Percentiles rank a stretch among this genome's conserved stretches.
These are phyloP conservation scores for Ustilago cynodontis DNA, from an alignment of 1,284 basidiomycete genomes.

Conservation along the genomic window DNA sequence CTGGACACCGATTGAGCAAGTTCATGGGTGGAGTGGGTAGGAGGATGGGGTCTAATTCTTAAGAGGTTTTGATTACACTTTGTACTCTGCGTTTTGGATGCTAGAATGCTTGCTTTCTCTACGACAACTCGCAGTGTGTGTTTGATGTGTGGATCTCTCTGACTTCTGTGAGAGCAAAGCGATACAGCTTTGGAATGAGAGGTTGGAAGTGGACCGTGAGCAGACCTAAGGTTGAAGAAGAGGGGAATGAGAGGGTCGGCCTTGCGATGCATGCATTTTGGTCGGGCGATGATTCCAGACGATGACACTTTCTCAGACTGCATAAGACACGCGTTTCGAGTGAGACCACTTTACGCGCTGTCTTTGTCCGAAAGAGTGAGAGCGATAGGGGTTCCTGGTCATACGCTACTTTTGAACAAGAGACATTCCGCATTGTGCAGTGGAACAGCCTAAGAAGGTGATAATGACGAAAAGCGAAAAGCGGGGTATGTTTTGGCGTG, in stretches of 20 bases:
- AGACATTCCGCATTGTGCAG: no score
- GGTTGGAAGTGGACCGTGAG: no score
- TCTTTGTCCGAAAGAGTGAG: not conserved
- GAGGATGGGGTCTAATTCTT: conserved; percentile 30
- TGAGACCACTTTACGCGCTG: not conserved
- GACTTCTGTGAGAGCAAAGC: no score
- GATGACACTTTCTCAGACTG: not conserved
- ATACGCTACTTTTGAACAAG: not conserved
- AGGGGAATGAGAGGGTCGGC: not conserved
- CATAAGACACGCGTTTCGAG: not conserved
- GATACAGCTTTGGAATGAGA: no score
- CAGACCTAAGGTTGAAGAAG: no score
- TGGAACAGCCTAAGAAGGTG: no score
- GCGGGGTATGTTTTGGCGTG: no score
- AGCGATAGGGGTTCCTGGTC: not conserved
- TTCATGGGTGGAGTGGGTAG: conserved; percentile 36
- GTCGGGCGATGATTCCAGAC: no score
- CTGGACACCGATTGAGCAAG: conserved; percentile 41
- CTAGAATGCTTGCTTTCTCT: not conserved
- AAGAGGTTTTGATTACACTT: not conserved
- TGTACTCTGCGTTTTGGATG: not conserved
- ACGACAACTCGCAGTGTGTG: not conserved
- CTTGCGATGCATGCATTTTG: no score
- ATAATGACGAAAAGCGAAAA: no score
- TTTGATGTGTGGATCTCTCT: no score